Conservation (phyloP, 345 rosid genomes). For the Syzygium aromaticum region DNA sequence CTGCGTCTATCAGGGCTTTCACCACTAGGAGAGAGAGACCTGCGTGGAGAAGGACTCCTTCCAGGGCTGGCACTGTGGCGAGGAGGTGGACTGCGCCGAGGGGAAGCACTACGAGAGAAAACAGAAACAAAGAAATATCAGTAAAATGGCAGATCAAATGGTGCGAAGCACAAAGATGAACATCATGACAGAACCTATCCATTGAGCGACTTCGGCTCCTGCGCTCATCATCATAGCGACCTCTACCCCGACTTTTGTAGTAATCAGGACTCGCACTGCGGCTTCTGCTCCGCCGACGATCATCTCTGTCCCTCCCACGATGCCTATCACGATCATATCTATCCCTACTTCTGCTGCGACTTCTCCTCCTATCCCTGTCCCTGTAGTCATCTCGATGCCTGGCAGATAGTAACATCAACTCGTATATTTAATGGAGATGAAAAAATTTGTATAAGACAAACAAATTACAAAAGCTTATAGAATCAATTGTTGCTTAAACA, state of each 20-base stretch:
- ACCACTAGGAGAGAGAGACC: slow-evolving; percentile 17
- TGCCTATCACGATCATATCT: slow-evolving; percentile 35
- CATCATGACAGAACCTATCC: slow-evolving; percentile 25
- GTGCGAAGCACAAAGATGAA: background rate
- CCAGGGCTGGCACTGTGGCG: slow-evolving; percentile 25
- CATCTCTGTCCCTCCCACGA: slow-evolving; percentile 31
- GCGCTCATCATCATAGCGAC: slow-evolving; percentile 38
- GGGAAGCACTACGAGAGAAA: slow-evolving; percentile 22
- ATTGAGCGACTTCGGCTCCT: slow-evolving; percentile 32
- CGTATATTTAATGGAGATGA: background rate
- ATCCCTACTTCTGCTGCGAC: slow-evolving; percentile 49
- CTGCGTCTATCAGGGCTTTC: slow-evolving; percentile 20
- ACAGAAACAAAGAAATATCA: background rate
- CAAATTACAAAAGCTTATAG: background rate
- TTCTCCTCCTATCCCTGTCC: slow-evolving; percentile 36
- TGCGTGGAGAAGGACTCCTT: slow-evolving; percentile 29
- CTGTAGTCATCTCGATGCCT: slow-evolving; percentile 43
- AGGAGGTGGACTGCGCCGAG: slow-evolving; percentile 31
- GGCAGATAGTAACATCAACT: background rate
- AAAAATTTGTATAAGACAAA: background rate
- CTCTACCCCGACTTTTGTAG: slow-evolving; percentile 23
- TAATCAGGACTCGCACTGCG: slow-evolving; percentile 47
- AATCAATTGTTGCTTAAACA: background rate
- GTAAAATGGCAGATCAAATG: background rate
- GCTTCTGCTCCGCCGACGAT: slow-evolving; percentile 31